Conservation (phyloP, 768 basidiomycete species). For the Lyophyllum semitale region DNA sequence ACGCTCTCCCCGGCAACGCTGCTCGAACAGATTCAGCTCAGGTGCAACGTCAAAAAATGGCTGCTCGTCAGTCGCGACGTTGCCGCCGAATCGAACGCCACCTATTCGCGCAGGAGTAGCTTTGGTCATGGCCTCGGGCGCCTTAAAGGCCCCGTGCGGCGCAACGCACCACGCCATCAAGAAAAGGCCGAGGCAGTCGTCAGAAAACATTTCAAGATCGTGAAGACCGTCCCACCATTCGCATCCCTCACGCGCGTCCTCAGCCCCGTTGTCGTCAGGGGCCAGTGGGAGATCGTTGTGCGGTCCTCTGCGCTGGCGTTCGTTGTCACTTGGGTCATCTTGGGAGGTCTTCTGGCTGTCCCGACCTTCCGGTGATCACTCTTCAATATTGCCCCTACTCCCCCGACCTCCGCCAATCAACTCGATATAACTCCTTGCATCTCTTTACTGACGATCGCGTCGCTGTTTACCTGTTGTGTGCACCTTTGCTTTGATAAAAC, state of each 20-base stretch:
- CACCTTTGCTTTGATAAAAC: neutral
- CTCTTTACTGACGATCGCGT: neutral
- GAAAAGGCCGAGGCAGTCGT: slow-evolving; percentile 25
- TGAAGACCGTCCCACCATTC: slow-evolving; percentile 69
- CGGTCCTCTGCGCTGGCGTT: slow-evolving; percentile 54
- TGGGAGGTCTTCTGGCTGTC: slow-evolving; percentile 41
- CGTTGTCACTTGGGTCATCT: slow-evolving; percentile 40
- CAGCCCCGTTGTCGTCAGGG: slow-evolving; percentile 71
- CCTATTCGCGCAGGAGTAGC: slow-evolving; percentile 20
- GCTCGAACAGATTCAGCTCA: slow-evolving; percentile 43
- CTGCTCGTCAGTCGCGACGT: slow-evolving; percentile 16
- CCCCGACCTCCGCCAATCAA: neutral
- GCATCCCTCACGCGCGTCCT: slow-evolving; percentile 70
- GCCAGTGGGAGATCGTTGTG: slow-evolving; percentile 84
- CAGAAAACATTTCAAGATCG: slow-evolving; percentile 42
- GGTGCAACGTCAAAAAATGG: slow-evolving; percentile 44
- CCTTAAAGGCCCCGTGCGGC: slow-evolving; percentile 4
- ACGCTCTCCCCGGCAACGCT: slow-evolving; percentile 28
- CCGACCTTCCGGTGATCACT: slow-evolving; percentile 6
- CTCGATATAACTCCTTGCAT: neutral
- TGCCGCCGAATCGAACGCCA: slow-evolving; percentile 1
- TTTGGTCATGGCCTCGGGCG: slow-evolving; percentile 4
- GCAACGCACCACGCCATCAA: slow-evolving; percentile 10
- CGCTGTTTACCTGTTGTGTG: neutral
- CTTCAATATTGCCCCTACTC: neutral